Percentiles rank a stretch among this genome's conserved stretches.
These are phyloP conservation scores for Penicillium soppii DNA, from an alignment of 495 filamentous ascomycete species.

Conservation along the genomic window DNA sequence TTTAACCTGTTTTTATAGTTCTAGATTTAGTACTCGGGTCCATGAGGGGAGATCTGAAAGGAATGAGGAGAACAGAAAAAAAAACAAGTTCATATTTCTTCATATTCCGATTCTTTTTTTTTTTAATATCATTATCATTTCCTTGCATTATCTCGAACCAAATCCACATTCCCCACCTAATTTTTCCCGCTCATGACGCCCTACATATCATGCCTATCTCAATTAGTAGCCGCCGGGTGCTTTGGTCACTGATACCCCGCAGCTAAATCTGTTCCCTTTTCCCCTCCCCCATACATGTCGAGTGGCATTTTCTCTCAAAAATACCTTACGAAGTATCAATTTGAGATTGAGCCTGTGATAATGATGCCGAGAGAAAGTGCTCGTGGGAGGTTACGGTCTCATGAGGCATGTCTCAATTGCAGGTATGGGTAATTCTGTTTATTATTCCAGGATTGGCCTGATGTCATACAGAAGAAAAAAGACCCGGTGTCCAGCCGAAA, in stretches of 20 bases:
- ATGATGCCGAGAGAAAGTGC: conserved; percentile 34
- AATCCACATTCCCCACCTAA: background rate
- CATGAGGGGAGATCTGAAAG: background rate
- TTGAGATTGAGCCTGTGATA: background rate
- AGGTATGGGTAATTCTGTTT: conserved; percentile 24
- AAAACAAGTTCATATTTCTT: background rate
- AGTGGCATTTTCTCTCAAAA: background rate
- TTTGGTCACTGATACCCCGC: conserved; percentile 6
- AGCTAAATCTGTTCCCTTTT: background rate
- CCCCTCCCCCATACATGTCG: background rate
- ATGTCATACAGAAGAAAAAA: conserved; percentile 40
- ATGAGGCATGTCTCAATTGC: conserved; percentile 48
- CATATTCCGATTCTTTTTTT: background rate
- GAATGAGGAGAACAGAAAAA: background rate
- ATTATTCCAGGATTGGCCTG: background rate
- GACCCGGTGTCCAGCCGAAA: conserved; percentile 47
- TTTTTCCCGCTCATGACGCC: background rate
- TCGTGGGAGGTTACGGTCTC: conserved; percentile 44
- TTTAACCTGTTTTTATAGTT: background rate
- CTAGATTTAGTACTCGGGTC: background rate
- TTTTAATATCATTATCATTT: too few relatives aligned
- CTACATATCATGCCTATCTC: background rate
- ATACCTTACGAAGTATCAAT: background rate
- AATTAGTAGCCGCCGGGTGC: background rate
- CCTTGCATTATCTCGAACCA: background rate